phyloP scores from a whole-genome alignment of 352 stramenopile genomes.

The Pseudoperonospora humuli region DNA sequence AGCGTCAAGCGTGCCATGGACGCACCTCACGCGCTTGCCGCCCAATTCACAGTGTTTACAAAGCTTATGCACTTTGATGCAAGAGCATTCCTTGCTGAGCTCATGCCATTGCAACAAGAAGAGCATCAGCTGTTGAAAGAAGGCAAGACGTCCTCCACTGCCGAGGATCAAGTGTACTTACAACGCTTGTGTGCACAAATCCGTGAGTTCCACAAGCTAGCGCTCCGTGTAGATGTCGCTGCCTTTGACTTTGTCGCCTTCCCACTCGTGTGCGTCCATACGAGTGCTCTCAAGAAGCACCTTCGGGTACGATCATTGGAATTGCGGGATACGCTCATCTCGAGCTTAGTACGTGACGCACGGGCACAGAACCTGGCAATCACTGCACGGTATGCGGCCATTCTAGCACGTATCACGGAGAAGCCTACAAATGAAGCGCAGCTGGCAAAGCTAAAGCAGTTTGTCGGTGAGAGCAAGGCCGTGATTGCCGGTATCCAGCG shows the following conservation, averaged over 20 bases:
- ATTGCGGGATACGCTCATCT: constrained; percentile 71
- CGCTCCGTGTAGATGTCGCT: constrained; percentile 49
- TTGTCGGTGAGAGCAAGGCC: no score
- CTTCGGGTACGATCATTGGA: constrained; percentile 63
- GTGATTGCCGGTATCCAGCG: no score
- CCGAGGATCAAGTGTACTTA: constrained; percentile 27
- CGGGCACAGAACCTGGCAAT: constrained; percentile 84
- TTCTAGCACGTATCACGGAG: constrained; percentile 85
- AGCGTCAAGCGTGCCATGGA: constrained; percentile 61
- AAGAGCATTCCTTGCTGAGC: constrained; percentile 55
- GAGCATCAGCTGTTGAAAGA: constrained; percentile 20
- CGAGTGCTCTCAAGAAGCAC: constrained; percentile 50
- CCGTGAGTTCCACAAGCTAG: constrained; percentile 66
- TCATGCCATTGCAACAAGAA: constrained; percentile 36
- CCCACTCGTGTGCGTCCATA: constrained; percentile 72
- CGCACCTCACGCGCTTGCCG: constrained; percentile 50
- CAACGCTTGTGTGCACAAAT: constrained; percentile 57
- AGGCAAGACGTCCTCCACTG: constrained; percentile 9
- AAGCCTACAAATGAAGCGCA: constrained; percentile 90
- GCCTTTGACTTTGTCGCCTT: constrained; percentile 72
- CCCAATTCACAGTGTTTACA: constrained; percentile 71
- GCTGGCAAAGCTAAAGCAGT: no score
- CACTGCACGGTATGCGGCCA: constrained; percentile 82
- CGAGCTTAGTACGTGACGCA: constrained; percentile 69
- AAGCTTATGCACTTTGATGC: constrained; percentile 81